Conservation (phyloP, 1,139 yeast species). For the Magnusiomyces sp. region DNA sequence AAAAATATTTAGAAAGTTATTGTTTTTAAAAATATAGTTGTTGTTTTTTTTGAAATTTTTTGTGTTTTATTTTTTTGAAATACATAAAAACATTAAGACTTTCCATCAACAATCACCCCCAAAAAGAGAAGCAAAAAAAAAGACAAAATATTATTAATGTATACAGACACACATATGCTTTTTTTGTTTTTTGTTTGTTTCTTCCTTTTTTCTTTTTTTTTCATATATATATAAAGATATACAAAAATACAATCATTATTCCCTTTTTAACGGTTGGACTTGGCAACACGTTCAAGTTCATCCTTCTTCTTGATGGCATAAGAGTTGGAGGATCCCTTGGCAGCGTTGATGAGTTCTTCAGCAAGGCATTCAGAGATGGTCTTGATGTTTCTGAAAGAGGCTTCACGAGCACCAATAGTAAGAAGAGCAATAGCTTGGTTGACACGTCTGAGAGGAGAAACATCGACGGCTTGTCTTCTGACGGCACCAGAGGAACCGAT, state of each 20-base stretch:
- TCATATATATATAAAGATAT: too few species aligned
- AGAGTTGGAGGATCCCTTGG: constrained; percentile 99
- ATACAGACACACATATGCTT: too few species aligned
- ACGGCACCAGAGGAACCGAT: constrained; percentile 99
- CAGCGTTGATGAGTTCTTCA: constrained; percentile 99
- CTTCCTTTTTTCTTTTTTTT: neutral
- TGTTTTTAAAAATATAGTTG: neutral
- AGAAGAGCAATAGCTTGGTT: constrained; percentile 98
- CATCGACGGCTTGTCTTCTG: constrained; percentile 99
- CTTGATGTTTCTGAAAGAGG: constrained; percentile 99
- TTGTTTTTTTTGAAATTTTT: too few species aligned
- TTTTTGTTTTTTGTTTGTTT: constrained; percentile 1
- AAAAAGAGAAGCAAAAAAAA: neutral
- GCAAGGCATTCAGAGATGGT: constrained; percentile 99
- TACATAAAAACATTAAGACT: neutral
- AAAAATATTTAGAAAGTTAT: neutral
- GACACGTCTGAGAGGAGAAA: constrained; percentile 99
- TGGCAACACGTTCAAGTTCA: constrained; percentile 99
- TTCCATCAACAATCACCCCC: neutral
- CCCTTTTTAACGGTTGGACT: constrained; percentile 95
- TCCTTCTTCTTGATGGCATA: constrained; percentile 99
- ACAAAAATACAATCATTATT: neutral
- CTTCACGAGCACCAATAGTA: constrained; percentile 99
- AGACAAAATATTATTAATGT: too few species aligned
- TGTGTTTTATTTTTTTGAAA: neutral